phyloP scores from a whole-genome alignment of 2,329 filamentous ascomycete species.

The Colletotrichum aenigma region DNA sequence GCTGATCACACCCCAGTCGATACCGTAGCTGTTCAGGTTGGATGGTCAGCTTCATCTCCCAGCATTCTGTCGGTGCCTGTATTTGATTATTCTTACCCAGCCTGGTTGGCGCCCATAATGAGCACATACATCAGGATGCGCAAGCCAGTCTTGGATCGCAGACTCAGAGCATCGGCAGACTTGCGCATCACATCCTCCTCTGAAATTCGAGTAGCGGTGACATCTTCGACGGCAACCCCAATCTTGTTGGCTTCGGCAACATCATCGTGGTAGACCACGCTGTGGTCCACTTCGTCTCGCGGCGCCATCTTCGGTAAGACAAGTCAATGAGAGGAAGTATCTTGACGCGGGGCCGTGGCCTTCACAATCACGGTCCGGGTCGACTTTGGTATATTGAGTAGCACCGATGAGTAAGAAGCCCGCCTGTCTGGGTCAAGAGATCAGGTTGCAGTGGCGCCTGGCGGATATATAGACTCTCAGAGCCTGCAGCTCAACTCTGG shows the following conservation, averaged over 20 bases:
- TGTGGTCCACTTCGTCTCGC: slow-evolving; percentile 14
- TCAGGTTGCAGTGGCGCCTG: not conserved
- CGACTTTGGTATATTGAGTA: not conserved
- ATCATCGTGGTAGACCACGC: slow-evolving; percentile 27
- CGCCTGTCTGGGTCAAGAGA: not conserved
- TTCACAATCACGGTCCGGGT: not conserved
- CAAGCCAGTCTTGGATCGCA: slow-evolving; percentile 44
- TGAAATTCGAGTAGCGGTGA: slow-evolving; percentile 46
- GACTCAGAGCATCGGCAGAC: slow-evolving; percentile 41
- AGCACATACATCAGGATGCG: slow-evolving; percentile 45
- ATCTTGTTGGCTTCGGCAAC: slow-evolving; percentile 33
- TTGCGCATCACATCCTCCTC: slow-evolving; percentile 48
- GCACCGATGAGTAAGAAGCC: not conserved
- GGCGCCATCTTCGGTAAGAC: slow-evolving; percentile 12
- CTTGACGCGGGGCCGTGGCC: not conserved
- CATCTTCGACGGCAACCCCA: slow-evolving; percentile 44
- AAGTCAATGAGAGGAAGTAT: not conserved
- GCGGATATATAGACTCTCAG: slow-evolving; percentile 5
- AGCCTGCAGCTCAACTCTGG: not conserved
- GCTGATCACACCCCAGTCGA: slow-evolving; percentile 54
- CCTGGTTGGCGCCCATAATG: slow-evolving; percentile 51
- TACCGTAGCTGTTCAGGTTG: slow-evolving; percentile 33
- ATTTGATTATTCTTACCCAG: slow-evolving; percentile 27
- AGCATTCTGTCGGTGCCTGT: rapidly evolving
- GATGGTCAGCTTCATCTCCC: not conserved